Base-by-base conservation (phyloP, 805 yeast genomes). In the Suhomyces sp. region DNA sequence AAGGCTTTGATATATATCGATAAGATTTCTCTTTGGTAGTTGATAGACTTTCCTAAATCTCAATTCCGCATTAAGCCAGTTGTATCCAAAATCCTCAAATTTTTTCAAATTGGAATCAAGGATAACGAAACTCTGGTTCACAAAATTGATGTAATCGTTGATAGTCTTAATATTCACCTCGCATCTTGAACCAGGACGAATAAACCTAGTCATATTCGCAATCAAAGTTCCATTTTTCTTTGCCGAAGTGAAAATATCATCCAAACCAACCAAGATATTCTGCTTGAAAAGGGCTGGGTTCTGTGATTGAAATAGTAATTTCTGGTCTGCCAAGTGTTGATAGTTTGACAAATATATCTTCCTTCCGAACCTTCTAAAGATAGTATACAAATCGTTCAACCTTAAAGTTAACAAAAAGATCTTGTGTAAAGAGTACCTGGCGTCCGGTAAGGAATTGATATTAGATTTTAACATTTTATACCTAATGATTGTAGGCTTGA, bases 171-270 rank as follows among this genome's bases (percentile, higher is more conserved):
- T 44, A 25, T 59, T 58, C 6, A 61, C 58, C 13, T 56, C 61
- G 37, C 52, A 58, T 13, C 43, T 38, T 5, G 73, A 53, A 29
- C 66, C 65, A 42, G 64, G 64, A 33, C 77, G 53, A 2, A 76
- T 55, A 28, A 73, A 63, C 36, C 72, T 63, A 0, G 76, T 62
- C 16, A 76, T 60, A 6, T 65, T 63, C 3, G 80, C 75, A 33
- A 75, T 57, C 17, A 77, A 48, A 8, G 71, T 58, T 18, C 72
- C 75, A 44, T 74, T 76, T 40, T 72, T 74, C 40, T 63, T 75
- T 11, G 71, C 54, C n/a, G 63, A 58, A 39, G 65, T 65, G 53
- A 70, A 63, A 20, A 54, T 42, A 10, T 65, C 73, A 16, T 68
- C 69, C 36, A 67, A 49, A 6, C 47, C 48, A 6, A 41, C 50